phyloP scores from a whole-genome alignment of 2,329 filamentous ascomycete genomes.

The Xylariaceae sp. region DNA sequence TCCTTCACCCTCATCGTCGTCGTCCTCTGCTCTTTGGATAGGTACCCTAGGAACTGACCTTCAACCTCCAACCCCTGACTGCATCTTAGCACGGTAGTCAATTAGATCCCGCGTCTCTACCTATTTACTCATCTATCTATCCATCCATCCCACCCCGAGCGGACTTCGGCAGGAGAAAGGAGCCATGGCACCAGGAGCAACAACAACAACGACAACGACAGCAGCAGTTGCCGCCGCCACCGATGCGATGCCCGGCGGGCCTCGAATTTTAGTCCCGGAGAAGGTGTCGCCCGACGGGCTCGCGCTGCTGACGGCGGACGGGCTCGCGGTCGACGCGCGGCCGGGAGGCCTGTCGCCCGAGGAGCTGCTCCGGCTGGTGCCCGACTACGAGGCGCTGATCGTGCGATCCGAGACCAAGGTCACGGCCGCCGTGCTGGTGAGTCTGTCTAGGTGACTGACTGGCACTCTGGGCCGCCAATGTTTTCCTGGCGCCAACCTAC shows the following conservation, averaged over 20 bases:
- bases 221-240: not conserved
- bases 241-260: conserved; percentile 1
- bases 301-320: conserved; percentile 53
- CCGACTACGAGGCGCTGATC: conserved; percentile 67
- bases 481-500: too few species aligned
- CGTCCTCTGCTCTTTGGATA: too few species aligned
- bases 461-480: too few species aligned
- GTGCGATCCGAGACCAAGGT: conserved; percentile 79
- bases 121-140: too few species aligned
- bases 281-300: conserved; percentile 75
- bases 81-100: too few species aligned
- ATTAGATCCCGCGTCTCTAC: too few species aligned
- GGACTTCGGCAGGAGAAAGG: too few species aligned
- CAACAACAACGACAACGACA: not conserved
- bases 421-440: conserved; percentile 57
- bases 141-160: too few species aligned
- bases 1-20: too few species aligned
- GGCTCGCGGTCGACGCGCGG: conserved; percentile 61
- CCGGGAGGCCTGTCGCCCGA: conserved; percentile 51
- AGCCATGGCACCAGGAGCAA: not conserved
- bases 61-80: too few species aligned
- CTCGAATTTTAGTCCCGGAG: conserved; percentile 63
- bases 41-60: too few species aligned
- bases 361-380: conserved; percentile 60
- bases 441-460: too few species aligned